Base-by-base conservation (phyloP, 2,329 filamentous ascomycete genomes). In the Chalaropsis ovoidea region DNA sequence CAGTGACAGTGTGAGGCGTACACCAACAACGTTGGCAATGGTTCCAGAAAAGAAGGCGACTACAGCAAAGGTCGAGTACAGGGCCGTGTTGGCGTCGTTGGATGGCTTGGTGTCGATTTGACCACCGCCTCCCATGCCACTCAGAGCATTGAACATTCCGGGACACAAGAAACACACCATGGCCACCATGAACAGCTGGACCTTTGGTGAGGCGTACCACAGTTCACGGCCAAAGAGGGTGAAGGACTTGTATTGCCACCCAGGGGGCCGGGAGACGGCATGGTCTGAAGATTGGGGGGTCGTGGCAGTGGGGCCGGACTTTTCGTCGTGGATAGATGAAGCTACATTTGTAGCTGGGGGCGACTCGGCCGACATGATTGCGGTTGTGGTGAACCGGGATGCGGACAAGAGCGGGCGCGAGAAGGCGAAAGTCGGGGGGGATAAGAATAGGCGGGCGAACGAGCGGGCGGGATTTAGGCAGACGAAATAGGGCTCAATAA, bases 21-120 rank as follows among this genome's bases (percentile, higher is more conserved):
- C 82, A 65, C 89, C 89, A 64, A 91, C 79, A 69, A 82, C 83
- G 77, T 94, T 94, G 76, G 87, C 86, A 71, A 92, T 82, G 63
- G 87, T 92, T 65, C 87, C 87, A 70, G 88, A 87, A 72, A 88
- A 82, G 76, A 90, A 83, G 69, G 83, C 87, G 47, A 85, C 79
- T 62, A 84, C 77, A 56, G 83, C 83, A 72, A 90, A 90, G 43
- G 86, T 87, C 68, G 84, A 84, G 77, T 90, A 89, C 62, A 91
- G 76, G 24, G 87, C 87, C 3, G 84, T 85, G 73, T 84, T 87
- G 71, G 87, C 84, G 70, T 86, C 81, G 73, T 87, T 86, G 80
- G 75, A 73, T 62, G 77, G 85, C 27, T 77, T 80, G 8, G 76
- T 69, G 71, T 85, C 77, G 68, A 84, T 73, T 70, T 82, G 81